Percentiles rank a stretch among this genome's conserved stretches.
These are phyloP conservation scores for Penicillium salamii DNA, from an alignment of 495 filamentous ascomycete species.

Conservation along the genomic window DNA sequence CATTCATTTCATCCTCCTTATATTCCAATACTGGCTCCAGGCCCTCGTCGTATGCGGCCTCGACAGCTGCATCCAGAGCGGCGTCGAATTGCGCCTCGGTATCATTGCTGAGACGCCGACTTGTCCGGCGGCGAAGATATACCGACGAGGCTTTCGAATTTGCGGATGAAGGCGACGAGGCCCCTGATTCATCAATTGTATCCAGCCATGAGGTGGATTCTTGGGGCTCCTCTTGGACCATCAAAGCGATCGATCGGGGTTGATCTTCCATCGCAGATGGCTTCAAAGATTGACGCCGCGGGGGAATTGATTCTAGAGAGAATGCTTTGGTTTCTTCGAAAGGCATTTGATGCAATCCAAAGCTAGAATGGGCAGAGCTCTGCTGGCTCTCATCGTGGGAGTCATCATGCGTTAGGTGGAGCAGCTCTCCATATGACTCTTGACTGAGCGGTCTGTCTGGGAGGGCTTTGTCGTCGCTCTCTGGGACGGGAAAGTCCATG, in stretches of 20 bases:
- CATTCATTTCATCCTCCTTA: conserved; percentile 29
- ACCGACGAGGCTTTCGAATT: conserved; percentile 74
- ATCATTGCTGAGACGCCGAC: conserved; percentile 64
- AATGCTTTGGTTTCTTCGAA: conserved; percentile 23
- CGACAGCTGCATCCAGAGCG: conserved; percentile 91
- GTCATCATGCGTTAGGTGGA: conserved; percentile 45
- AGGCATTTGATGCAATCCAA: conserved; percentile 16
- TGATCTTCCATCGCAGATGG: conserved; percentile 30
- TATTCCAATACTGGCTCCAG: conserved; percentile 65
- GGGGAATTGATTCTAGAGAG: conserved; percentile 27
- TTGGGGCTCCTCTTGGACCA: conserved; percentile 48
- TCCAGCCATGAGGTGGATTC: conserved; percentile 92
- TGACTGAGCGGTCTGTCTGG: conserved; percentile 75
- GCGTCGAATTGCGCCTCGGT: conserved; percentile 95
- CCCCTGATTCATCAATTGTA: conserved; percentile 92
- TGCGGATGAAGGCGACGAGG: conserved; percentile 74
- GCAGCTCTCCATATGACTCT: conserved; percentile 54
- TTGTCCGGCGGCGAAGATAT: conserved; percentile 62
- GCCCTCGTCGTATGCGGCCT: conserved; percentile 93
- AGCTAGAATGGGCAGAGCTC: conserved; percentile 17
- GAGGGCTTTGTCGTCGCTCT: conserved; percentile 63
- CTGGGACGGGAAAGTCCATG: conserved; percentile 56
- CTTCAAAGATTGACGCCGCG: conserved; percentile 40
- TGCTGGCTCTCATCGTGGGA: conserved; percentile 16
- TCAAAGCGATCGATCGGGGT: conserved; percentile 14